Evolutionary conservation across 371 early-diverging fungal species (phyloP).

Genomic region (Syncephalastrum contaminatum): DNA sequence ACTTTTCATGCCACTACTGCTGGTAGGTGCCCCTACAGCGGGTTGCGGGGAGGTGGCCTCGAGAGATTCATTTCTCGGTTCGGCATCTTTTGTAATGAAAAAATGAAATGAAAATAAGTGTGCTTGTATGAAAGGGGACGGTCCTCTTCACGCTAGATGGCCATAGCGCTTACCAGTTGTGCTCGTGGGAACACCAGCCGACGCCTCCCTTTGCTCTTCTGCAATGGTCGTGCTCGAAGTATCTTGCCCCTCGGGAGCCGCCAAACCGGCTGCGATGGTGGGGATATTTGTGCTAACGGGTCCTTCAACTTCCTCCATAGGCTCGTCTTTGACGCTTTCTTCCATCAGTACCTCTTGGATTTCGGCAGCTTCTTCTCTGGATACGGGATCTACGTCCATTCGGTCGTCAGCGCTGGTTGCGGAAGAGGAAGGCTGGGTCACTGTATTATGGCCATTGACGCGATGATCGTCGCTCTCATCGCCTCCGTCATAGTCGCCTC

Average conservation of each 20-base stretch:
- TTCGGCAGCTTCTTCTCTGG: constrained; percentile 36
- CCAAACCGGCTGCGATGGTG: too few species aligned
- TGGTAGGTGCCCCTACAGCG: not conserved
- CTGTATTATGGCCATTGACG: constrained; percentile 13
- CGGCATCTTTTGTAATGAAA: not conserved
- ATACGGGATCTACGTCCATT: constrained; percentile 17
- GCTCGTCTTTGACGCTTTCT: constrained; percentile 28
- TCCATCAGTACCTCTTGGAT: constrained; percentile 28
- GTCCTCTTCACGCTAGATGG: too few species aligned
- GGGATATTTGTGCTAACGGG: too few species aligned
- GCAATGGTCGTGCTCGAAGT: constrained; percentile 1
- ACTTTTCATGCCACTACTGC: constrained; percentile 24
- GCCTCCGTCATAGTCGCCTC: constrained; percentile 15
- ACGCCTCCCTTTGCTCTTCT: constrained; percentile 1
- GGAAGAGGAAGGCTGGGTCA: constrained; percentile 14
- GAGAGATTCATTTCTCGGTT: constrained; percentile 10
- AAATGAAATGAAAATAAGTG: constrained; percentile 1
- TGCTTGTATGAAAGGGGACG: not conserved
- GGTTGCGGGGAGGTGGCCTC: constrained; percentile 1
- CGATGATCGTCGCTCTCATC: constrained; percentile 20
- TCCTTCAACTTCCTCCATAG: constrained; percentile 8
- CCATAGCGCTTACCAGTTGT: constrained; percentile 1
- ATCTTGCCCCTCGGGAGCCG: not conserved
- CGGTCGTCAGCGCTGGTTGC: constrained; percentile 13
- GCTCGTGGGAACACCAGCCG: not conserved